phyloP scores from a whole-genome alignment of 305 asterid species.

The Fraxinus paxiana region DNA sequence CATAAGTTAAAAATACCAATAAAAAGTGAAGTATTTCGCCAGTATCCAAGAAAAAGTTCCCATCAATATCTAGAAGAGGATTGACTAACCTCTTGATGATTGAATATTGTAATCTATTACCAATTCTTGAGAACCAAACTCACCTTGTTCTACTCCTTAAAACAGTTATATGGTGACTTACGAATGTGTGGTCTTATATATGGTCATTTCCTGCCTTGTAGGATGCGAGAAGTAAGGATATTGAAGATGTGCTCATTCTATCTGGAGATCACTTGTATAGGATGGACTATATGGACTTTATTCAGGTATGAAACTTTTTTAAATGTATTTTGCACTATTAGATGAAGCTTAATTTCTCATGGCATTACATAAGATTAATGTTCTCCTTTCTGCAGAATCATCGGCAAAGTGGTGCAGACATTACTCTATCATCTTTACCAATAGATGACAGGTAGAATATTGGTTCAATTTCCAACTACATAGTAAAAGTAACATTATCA shows the following conservation, averaged over 20 bases:
- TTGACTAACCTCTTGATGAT: not conserved
- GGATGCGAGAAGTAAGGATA: constrained; percentile 93
- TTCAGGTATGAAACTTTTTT: constrained; percentile 48
- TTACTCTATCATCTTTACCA: constrained; percentile 71
- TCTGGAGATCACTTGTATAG: constrained; percentile 97
- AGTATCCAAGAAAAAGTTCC: not conserved
- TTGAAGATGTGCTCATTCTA: constrained; percentile 88
- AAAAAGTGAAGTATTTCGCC: not conserved
- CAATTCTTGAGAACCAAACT: not conserved
- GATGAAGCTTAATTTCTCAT: not conserved
- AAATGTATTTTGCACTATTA: not conserved
- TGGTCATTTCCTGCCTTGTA: constrained; percentile 20
- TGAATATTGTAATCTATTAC: not conserved
- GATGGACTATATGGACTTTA: constrained; percentile 96
- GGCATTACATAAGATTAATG: constrained; percentile 11
- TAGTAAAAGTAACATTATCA: not conserved
- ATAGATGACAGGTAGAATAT: constrained; percentile 66
- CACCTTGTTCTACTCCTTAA: not conserved
- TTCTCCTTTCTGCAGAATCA: constrained; percentile 57
- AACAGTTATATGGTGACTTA: not conserved
- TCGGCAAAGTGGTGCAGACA: constrained; percentile 91
- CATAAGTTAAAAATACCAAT: not conserved
- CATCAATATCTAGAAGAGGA: not conserved
- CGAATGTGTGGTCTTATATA: not conserved
- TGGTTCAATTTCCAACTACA: not conserved